Base-by-base conservation (phyloP, 2,329 filamentous ascomycete genomes). In the Ophiostoma montium region DNA sequence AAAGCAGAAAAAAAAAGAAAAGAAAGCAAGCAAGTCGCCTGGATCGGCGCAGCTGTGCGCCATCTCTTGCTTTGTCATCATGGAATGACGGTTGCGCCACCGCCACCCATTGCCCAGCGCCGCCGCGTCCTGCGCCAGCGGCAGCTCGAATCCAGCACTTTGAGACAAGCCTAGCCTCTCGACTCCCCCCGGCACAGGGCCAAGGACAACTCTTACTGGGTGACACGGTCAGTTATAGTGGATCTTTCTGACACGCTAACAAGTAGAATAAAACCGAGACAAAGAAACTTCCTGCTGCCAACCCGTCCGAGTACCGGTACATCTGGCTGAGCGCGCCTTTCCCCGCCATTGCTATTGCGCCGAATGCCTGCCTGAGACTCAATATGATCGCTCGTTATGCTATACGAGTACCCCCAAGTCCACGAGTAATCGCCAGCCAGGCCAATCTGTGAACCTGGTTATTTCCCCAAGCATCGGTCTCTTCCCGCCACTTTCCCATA, bases 191-290 rank as follows among this genome's bases (percentile, higher is more conserved):
- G 18, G 15, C 18, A 4, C 38, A 23, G 4, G 19, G 12, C 35
- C 18, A 23, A 10, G 19, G 15, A 36, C 15, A 16, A 42, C 39
- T 30, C 23, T 42, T 38, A 46, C 39, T 47, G 49, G 49, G 15
- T 30, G 46, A 48, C 39, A 39, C 45, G 41, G 49, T 51, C 45
- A 45, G 45, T 45, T 19, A 33, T 41, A 42, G 16, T 44, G 42
- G 45, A 39, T 16, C 49, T 33, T 33, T 13, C 13, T 35, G 46
- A 18, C 21, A 48, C 49, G 46, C 50, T 51, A 51, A 48, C 48
- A 38, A 35, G 41, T 45, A 30, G 38, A 33, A 46, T 16, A 51
- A 21, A 23, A 23, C 35, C 33, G 30, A n/a, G 31, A 51, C 49
- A 51, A 51, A 51, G 49, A 15, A 35, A 32, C 39, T 35, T 35